A percentile compares a stretch with the other conserved stretches of the same genome.
Conservation (phyloP, 208 protist species). For the Crithidia expoeki region DNA sequence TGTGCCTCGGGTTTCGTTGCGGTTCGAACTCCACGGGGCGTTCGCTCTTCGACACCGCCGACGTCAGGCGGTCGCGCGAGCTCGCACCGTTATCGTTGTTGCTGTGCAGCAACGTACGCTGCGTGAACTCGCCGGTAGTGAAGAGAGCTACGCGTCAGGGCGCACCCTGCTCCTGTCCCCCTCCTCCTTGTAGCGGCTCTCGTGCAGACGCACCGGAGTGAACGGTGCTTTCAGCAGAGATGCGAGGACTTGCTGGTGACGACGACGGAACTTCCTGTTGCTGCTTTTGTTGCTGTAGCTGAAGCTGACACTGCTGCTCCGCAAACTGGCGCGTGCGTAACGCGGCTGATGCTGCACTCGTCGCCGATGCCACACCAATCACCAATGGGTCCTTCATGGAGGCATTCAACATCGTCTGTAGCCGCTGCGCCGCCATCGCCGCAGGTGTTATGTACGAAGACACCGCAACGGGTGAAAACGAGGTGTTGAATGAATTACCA, state of each 20-base stretch:
- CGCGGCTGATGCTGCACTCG: neutral
- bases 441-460: conserved; percentile 46
- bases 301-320: neutral
- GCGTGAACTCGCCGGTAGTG: too few species aligned
- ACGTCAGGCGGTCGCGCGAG: neutral
- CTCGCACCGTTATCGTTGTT: neutral
- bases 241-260: neutral
- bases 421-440: conserved; percentile 61
- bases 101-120: neutral
- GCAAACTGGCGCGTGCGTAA: neutral
- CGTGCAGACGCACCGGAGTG: neutral
- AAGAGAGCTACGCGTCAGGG: neutral
- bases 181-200: neutral
- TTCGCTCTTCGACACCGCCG: conserved; percentile 3
- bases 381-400: conserved; percentile 52
- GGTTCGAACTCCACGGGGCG: neutral
- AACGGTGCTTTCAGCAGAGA: neutral
- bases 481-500: too few species aligned
- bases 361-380: conserved; percentile 13
- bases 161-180: neutral
- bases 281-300: conserved; percentile 4
- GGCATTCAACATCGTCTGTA: conserved; percentile 55
- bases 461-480: neutral
- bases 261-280: neutral
- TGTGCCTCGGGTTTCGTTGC: neutral